Evolutionary conservation across 257 asterid genomes (phyloP).

Genomic region (Petrea volubilis): DNA sequence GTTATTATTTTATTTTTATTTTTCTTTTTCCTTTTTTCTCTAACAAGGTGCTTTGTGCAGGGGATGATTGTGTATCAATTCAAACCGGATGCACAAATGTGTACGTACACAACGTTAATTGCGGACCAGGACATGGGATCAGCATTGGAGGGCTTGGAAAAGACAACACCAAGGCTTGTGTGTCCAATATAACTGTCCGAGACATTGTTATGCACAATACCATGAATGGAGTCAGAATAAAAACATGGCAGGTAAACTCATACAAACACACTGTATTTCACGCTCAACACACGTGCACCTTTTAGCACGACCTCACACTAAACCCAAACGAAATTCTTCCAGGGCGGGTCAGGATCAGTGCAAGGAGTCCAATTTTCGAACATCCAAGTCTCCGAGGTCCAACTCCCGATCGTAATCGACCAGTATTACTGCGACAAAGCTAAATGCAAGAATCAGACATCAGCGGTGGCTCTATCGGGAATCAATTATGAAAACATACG

Average conservation of each 20-base stretch:
- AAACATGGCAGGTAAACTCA: constrained; percentile 79
- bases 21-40: too few relatives aligned
- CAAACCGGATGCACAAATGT: constrained; percentile 86
- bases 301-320: not conserved
- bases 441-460: constrained; percentile 70
- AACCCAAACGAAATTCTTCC: constrained; percentile 16
- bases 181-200: constrained; percentile 78
- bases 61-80: constrained; percentile 89
- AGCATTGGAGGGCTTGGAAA: constrained; percentile 91
- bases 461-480: constrained; percentile 82
- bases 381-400: constrained; percentile 79
- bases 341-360: constrained; percentile 96
- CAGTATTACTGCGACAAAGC: constrained; percentile 87
- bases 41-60: constrained; percentile 35
- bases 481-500: constrained; percentile 67
- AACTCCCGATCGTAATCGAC: constrained; percentile 81
- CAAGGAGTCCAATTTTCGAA: constrained; percentile 76
- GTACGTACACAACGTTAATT: constrained; percentile 61
- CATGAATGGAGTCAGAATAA: constrained; percentile 75
- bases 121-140: constrained; percentile 98
- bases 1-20: not conserved
- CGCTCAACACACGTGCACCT: not conserved
- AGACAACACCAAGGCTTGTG: constrained; percentile 81
- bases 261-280: not conserved
- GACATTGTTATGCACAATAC: constrained; percentile 63